These are phyloP conservation scores for Craterostigma plantagineum DNA, from an alignment of 257 asterid species.

Conservation along the genomic window DNA sequence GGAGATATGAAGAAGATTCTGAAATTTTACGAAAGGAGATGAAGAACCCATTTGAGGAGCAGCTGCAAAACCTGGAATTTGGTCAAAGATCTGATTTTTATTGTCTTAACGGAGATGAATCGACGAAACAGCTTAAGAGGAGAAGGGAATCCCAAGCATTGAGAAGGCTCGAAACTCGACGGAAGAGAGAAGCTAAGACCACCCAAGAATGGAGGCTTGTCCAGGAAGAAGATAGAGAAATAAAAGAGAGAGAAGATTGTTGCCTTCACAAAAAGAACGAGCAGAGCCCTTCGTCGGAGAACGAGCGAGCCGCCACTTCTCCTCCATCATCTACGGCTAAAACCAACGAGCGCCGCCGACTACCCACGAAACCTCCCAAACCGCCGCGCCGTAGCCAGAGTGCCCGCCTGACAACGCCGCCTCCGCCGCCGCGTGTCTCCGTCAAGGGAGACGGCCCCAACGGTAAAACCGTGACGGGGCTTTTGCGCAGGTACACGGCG, in stretches of 20 bases:
- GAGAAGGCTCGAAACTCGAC: constrained; percentile 28
- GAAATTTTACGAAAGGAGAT: constrained; percentile 1
- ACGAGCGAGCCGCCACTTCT: too few relatives aligned
- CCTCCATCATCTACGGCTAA: neutral
- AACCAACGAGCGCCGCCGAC: neutral
- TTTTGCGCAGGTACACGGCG: constrained; percentile 29
- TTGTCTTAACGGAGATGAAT: constrained; percentile 5
- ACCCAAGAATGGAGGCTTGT: too few relatives aligned
- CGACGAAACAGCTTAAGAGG: constrained; percentile 15
- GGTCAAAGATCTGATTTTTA: neutral
- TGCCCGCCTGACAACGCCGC: constrained; percentile 31
- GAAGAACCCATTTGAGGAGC: neutral
- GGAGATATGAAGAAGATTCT: constrained; percentile 19
- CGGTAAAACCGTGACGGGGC: constrained; percentile 47
- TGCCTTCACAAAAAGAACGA: too few relatives aligned
- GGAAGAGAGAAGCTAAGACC: constrained; percentile 27
- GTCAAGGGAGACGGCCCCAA: constrained; percentile 56
- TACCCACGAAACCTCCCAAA: constrained; percentile 1
- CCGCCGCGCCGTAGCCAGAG: constrained; percentile 5
- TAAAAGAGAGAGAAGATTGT: neutral
- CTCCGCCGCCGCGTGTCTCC: constrained; percentile 48
- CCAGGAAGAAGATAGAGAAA: neutral
- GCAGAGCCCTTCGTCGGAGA: too few relatives aligned
- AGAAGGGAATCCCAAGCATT: constrained; percentile 32
- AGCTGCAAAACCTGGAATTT: neutral